Conservation (phyloP, 495 filamentous ascomycete genomes). For the Aspergillus kassunensis region DNA sequence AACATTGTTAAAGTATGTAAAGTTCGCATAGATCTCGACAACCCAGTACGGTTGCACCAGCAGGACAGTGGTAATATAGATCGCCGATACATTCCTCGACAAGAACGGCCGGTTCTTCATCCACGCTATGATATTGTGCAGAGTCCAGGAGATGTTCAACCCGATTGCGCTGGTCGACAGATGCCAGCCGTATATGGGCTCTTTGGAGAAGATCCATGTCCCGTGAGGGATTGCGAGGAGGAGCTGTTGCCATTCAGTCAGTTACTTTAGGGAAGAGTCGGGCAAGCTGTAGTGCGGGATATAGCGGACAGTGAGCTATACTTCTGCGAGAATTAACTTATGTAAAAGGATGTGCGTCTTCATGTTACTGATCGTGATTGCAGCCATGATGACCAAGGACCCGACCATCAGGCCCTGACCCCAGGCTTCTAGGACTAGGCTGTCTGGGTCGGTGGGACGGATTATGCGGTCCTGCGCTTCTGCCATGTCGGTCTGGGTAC, state of each 20-base stretch:
- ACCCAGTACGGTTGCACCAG: conserved; percentile 45
- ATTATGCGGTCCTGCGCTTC: conserved; percentile 15
- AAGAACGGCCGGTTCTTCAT: conserved; percentile 47
- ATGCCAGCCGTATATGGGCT: conserved; percentile 44
- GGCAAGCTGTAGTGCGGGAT: too few relatives aligned
- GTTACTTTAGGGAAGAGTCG: too few relatives aligned
- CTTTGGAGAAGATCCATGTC: conserved; percentile 43
- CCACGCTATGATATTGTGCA: conserved; percentile 50
- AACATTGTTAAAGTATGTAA: conserved; percentile 48
- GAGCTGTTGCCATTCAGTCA: too few relatives aligned
- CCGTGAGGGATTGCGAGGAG: conserved; percentile 38
- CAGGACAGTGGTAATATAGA: conserved; percentile 39
- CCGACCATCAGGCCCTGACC: conserved; percentile 47
- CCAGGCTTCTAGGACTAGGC: conserved; percentile 46
- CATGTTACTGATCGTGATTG: conserved; percentile 42
- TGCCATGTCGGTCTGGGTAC: conserved; percentile 13
- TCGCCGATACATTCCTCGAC: conserved; percentile 24
- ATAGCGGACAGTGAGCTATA: too few relatives aligned
- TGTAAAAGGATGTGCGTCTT: conserved; percentile 38
- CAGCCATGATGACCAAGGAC: conserved; percentile 44
- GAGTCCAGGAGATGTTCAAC: conserved; percentile 42
- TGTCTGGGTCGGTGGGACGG: conserved; percentile 32
- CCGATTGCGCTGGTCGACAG: conserved; percentile 43
- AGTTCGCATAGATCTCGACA: conserved; percentile 47
- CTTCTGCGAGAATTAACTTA: conserved; percentile 45